Evolutionary conservation across 345 rosid genomes (phyloP).

Genomic region (Ceriops decandra): DNA sequence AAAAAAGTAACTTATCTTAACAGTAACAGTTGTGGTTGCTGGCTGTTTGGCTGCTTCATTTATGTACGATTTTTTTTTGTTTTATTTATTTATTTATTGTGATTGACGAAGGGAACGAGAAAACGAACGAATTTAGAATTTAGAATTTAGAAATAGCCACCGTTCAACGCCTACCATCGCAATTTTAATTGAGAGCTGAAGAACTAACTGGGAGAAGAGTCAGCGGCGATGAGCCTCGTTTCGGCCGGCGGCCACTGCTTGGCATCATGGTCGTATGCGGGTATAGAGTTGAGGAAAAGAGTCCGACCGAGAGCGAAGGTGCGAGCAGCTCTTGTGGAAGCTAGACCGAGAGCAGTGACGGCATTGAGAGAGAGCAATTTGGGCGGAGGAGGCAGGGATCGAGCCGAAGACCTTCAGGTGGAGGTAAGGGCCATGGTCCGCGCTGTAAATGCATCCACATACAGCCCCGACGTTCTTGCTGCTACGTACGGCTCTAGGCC

Average conservation of each 20-base stretch:
- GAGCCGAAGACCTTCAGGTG: conserved; percentile 75
- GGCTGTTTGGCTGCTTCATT: no score
- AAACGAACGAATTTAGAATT: no score
- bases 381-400: conserved; percentile 27
- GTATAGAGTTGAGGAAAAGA: no score
- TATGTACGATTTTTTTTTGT: no score
- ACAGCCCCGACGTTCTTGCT: conserved; percentile 71
- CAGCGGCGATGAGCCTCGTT: conserved; percentile 16
- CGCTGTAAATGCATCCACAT: conserved; percentile 76
- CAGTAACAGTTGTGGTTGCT: no score
- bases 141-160: no score
- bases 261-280: not conserved
- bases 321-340: conserved; percentile 42
- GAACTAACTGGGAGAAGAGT: not conserved
- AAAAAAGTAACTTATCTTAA: no score
- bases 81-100: no score
- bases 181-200: no score
- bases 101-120: no score
- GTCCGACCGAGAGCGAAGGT: not conserved
- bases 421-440: conserved; percentile 83
- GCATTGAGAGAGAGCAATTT: conserved; percentile 11
- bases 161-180: no score
- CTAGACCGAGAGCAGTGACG: conserved; percentile 25
- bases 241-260: conserved; percentile 12
- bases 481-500: conserved; percentile 68